Conservation (phyloP, 148 eudicot genomes). For the Persicaria maculosa region DNA sequence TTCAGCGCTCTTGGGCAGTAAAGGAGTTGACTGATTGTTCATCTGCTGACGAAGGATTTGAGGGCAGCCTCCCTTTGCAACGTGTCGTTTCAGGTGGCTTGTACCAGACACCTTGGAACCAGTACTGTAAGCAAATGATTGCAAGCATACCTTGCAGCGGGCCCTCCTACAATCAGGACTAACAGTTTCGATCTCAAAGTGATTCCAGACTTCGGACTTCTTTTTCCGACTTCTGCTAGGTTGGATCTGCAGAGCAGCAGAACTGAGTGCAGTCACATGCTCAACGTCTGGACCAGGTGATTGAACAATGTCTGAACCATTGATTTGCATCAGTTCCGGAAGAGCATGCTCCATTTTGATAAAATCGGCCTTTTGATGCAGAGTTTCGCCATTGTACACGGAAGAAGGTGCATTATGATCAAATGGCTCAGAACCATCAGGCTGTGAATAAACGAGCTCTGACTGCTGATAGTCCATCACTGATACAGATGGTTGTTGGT, state of each 20-base stretch:
- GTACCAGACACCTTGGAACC: slow-evolving; percentile 72
- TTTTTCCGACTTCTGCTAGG: slow-evolving; percentile 48
- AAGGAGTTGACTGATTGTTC: slow-evolving; percentile 27
- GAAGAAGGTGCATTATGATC: slow-evolving; percentile 12
- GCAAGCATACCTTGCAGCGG: slow-evolving; percentile 56
- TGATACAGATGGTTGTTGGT: background rate
- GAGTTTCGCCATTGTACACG: background rate
- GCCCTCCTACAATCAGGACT: slow-evolving; percentile 54
- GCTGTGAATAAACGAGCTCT: background rate
- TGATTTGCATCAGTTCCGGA: slow-evolving; percentile 19
- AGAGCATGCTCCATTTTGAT: slow-evolving; percentile 13
- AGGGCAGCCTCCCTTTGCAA: slow-evolving; percentile 65
- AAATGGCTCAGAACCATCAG: slow-evolving; percentile 19
- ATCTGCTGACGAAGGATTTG: slow-evolving; percentile 44
- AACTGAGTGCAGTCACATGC: no score
- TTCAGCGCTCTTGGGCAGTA: slow-evolving; percentile 31
- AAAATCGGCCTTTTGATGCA: slow-evolving; percentile 7
- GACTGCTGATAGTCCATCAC: no score
- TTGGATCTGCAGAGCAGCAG: slow-evolving; percentile 15
- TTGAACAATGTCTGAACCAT: background rate
- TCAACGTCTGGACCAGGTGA: slow-evolving; percentile 1
- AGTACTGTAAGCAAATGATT: slow-evolving; percentile 65
- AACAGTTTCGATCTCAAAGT: slow-evolving; percentile 53
- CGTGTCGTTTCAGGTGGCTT: slow-evolving; percentile 72
- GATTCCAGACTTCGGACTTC: slow-evolving; percentile 70